Evolutionary conservation across 495 filamentous ascomycete genomes (phyloP), one percentile per base, ranked within the genome.

Genomic region (Neurospora sp.): DNA sequence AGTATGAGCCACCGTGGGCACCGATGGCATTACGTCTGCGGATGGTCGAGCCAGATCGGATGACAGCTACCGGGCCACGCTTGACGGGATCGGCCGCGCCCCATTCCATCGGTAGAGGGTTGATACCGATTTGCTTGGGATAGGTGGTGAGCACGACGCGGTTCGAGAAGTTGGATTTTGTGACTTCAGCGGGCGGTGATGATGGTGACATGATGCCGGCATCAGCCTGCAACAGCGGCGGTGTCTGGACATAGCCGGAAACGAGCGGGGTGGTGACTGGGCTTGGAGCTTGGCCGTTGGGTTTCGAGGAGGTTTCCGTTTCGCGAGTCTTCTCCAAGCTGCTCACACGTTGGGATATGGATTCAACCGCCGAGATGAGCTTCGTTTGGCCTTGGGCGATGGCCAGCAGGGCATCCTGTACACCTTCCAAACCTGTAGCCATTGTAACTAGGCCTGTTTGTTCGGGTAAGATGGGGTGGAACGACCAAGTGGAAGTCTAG

Each of bases 1-100:
- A 93, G 78, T 99, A 99, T n/a, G 94, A 97, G 54, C 96, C 96
- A 60, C 96, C 95, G 79, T 99, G 96, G 72, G 96, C 96, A 80
- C 87, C 87, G 77, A 89, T 85, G 70, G 85, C 95, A 84, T 99
- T 99, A 72, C 96, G 91, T 77, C 91, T 89, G 74, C 94, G 89
- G 74, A 98, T 89, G 9, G 93, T 93, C 71, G 88, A 90, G 8
- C 87, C 86, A 74, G 86, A 88, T 69, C 96, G 89, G 9, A 93
- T 95, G 39, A 97, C 95, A 69, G 97, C 89, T n/a, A 99, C 92
- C 1, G 96, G 96, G 4, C 96, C 96, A 76, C 96, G 87, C 76
- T 88, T 79, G 74, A 86, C 80, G 10, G 93, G 89, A 79, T 97
- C 93, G 46, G 88, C 81, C 70, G 92, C 86, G 41, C 96, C 96